These are phyloP conservation scores for Erigeron philadelphicus DNA, from an alignment of 140 eudicot species.

Conservation along the genomic window DNA sequence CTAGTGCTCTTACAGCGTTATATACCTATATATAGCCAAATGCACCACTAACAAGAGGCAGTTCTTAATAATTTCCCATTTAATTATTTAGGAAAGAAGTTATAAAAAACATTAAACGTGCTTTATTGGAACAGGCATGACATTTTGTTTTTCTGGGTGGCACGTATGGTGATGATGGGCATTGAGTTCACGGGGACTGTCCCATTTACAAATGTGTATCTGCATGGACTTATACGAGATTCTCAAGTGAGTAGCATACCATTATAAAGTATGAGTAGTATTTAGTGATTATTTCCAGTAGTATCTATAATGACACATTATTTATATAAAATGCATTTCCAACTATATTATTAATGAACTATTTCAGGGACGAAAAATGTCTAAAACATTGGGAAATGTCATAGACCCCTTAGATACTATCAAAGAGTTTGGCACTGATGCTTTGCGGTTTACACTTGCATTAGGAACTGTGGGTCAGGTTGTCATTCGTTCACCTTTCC, in stretches of 20 bases:
- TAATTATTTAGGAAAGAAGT: not conserved
- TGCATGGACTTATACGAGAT: slow-evolving; percentile 95
- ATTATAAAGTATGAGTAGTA: not conserved
- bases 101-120: not conserved
- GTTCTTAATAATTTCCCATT: too few species aligned
- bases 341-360: slow-evolving; percentile 1
- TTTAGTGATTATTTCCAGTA: not conserved
- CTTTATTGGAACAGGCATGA: slow-evolving; percentile 68
- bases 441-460: slow-evolving; percentile 84
- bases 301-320: not conserved
- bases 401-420: slow-evolving; percentile 89
- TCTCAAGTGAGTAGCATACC: slow-evolving; percentile 60
- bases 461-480: slow-evolving; percentile 99
- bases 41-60: too few species aligned
- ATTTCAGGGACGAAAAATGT: slow-evolving; percentile 96
- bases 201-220: slow-evolving; percentile 77
- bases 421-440: slow-evolving; percentile 89
- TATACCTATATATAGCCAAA: too few species aligned
- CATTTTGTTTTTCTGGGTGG: slow-evolving; percentile 96
- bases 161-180: slow-evolving; percentile 99
- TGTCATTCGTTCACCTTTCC: slow-evolving; percentile 23
- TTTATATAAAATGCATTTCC: not conserved
- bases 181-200: slow-evolving; percentile 86
- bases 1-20: too few species aligned
- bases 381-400: slow-evolving; percentile 90